Conservation (phyloP, 352 stramenopile genomes). For the Pelagophyceae sp. region DNA sequence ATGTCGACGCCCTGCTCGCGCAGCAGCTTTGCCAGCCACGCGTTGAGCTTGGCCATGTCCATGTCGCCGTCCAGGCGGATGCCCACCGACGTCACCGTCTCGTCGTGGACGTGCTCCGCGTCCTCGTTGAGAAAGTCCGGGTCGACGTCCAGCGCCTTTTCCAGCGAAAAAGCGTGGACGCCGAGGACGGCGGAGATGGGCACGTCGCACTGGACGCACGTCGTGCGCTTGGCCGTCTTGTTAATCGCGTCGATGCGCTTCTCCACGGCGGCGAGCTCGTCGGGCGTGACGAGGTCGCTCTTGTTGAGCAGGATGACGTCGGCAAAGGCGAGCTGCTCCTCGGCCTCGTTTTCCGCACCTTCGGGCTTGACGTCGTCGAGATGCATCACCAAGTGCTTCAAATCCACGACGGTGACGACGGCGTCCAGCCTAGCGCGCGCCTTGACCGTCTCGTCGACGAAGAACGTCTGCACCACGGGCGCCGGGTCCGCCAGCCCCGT, state of each 20-base stretch:
- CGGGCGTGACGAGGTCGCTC: slow-evolving; percentile 57
- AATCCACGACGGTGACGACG: slow-evolving; percentile 79
- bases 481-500: slow-evolving; percentile 80
- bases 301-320: slow-evolving; percentile 60
- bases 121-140: slow-evolving; percentile 16
- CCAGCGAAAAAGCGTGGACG: slow-evolving; percentile 2
- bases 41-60: slow-evolving; percentile 51
- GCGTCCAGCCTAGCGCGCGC: slow-evolving; percentile 63
- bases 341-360: slow-evolving; percentile 20
- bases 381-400: slow-evolving; percentile 67
- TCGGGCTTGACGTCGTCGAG: slow-evolving; percentile 56
- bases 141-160: slow-evolving; percentile 7
- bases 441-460: slow-evolving; percentile 69
- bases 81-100: slow-evolving; percentile 5
- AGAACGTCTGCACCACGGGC: slow-evolving; percentile 78
- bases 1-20: slow-evolving; percentile 48
- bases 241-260: slow-evolving; percentile 32
- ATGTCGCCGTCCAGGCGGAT: slow-evolving; percentile 20
- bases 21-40: slow-evolving; percentile 52
- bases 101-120: slow-evolving; percentile 18
- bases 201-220: not conserved
- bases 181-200: not conserved
- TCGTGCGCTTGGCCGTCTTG: slow-evolving; percentile 8
- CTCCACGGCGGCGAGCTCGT: slow-evolving; percentile 32
- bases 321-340: slow-evolving; percentile 14